phyloP scores from a whole-genome alignment of 176 grass and related monocot species.

The Microstegium vimineum region DNA sequence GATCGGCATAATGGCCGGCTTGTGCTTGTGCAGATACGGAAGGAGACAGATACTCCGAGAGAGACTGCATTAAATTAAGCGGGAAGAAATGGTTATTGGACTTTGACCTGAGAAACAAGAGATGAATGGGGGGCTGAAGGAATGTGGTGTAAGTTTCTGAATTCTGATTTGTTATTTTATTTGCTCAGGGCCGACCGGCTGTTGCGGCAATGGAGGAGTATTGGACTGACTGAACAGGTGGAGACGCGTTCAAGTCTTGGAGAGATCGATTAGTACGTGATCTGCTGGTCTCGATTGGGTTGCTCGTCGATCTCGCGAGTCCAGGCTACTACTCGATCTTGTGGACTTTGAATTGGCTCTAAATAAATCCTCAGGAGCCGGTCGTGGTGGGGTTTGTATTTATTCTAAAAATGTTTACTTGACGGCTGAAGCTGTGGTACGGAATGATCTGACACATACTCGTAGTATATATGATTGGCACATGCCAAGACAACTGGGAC shows the following conservation, averaged over 20 bases:
- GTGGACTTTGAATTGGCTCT: not conserved
- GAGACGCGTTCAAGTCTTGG: conserved; percentile 18
- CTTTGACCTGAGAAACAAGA: conserved; percentile 15
- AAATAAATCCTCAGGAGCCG: not conserved
- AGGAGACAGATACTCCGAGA: not conserved
- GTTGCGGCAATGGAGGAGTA: not conserved
- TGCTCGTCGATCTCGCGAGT: not conserved
- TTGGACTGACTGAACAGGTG: not conserved
- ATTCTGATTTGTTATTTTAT: not conserved
- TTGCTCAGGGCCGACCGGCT: not conserved
- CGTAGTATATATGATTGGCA: no score
- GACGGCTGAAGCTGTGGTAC: not conserved
- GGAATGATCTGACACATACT: no score
- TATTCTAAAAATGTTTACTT: not conserved
- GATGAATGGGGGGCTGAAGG: not conserved
- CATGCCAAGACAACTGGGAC: not conserved
- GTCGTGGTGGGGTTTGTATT: not conserved
- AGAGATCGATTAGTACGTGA: not conserved
- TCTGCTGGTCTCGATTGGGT: not conserved
- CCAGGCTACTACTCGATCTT: not conserved
- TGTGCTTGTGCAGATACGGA: not conserved
- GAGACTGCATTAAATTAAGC: not conserved
- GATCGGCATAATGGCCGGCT: not conserved
- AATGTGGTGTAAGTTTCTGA: not conserved
- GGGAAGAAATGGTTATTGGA: not conserved